Conservation (phyloP, 306 rosid species). For the Ormosia emarginata region DNA sequence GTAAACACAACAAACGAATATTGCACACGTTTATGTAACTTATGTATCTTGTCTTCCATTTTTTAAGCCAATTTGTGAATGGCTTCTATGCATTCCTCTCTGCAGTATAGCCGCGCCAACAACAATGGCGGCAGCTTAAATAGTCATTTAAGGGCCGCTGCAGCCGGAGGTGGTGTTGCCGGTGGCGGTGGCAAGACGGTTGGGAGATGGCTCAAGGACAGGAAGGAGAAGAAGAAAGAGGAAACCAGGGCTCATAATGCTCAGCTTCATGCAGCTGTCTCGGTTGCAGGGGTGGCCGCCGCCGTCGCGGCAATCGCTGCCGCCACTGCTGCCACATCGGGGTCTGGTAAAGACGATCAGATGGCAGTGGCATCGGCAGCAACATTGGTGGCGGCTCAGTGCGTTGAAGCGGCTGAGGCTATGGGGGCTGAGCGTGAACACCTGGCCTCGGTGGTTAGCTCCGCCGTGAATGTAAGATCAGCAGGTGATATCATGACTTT, state of each 20-base stretch:
- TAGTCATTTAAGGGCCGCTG: constrained; percentile 31
- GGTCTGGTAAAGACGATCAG: constrained; percentile 56
- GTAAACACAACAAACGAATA: background rate
- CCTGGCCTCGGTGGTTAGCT: constrained; percentile 71
- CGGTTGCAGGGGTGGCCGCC: constrained; percentile 88
- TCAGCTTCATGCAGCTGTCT: constrained; percentile 82
- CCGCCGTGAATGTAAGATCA: constrained; percentile 89
- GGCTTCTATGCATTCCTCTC: background rate
- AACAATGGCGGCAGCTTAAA: constrained; percentile 17
- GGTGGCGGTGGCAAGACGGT: constrained; percentile 64
- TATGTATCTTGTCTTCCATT: background rate
- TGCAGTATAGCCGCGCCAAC: constrained; percentile 58
- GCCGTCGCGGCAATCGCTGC: constrained; percentile 87
- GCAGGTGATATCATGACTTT: constrained; percentile 87
- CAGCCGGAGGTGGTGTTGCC: background rate
- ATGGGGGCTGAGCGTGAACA: constrained; percentile 92
- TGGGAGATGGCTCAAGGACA: constrained; percentile 90
- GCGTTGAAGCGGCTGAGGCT: constrained; percentile 92
- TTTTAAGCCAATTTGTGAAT: background rate
- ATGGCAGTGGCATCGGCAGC: constrained; percentile 94
- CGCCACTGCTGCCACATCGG: constrained; percentile 58
- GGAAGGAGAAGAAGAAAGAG: constrained; percentile 93
- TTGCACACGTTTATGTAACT: background rate
- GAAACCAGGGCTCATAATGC: constrained; percentile 84
- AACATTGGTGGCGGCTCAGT: constrained; percentile 86